Evolutionary conservation across 1,284 basidiomycete species (phyloP).

Genomic region (Peniophora sp.): DNA sequence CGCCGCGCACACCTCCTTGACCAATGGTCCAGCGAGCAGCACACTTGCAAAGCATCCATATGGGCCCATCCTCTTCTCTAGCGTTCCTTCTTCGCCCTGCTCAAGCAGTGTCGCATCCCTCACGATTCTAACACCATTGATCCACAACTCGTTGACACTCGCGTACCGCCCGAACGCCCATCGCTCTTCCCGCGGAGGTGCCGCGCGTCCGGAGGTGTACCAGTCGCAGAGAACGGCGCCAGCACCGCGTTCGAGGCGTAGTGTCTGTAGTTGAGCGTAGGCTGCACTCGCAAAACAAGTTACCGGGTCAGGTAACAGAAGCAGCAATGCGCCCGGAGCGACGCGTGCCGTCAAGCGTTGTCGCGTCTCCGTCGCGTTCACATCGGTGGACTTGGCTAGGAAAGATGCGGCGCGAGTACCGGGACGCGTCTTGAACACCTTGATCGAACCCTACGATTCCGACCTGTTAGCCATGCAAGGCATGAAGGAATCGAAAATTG

Average conservation of each 20-base stretch:
- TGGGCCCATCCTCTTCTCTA: constrained; percentile 59
- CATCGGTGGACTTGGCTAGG: constrained; percentile 9
- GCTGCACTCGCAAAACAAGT: constrained; percentile 84
- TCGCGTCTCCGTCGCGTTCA: constrained; percentile 1
- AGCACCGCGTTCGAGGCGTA: constrained; percentile 53
- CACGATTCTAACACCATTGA: constrained; percentile 55
- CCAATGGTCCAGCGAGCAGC: constrained; percentile 62
- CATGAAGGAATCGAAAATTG: not conserved
- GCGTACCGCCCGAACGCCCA: constrained; percentile 87
- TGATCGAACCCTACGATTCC: constrained; percentile 90
- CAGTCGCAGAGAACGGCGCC: constrained; percentile 80
- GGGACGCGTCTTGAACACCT: constrained; percentile 78
- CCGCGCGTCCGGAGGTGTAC: constrained; percentile 79
- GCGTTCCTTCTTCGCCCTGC: constrained; percentile 27
- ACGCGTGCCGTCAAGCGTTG: constrained; percentile 56
- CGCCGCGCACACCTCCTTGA: constrained; percentile 32
- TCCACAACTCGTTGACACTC: constrained; percentile 79
- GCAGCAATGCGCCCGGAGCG: constrained; percentile 44
- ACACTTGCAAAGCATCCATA: constrained; percentile 85
- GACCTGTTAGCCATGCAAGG: no score
- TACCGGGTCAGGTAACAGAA: constrained; percentile 86
- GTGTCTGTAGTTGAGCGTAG: constrained; percentile 77
- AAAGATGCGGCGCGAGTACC: constrained; percentile 34
- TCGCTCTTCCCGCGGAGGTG: constrained; percentile 59
- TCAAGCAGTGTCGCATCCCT: constrained; percentile 76